Evolutionary conservation across 2,329 filamentous ascomycete species (phyloP).

Genomic region (Clonostachys sp.): DNA sequence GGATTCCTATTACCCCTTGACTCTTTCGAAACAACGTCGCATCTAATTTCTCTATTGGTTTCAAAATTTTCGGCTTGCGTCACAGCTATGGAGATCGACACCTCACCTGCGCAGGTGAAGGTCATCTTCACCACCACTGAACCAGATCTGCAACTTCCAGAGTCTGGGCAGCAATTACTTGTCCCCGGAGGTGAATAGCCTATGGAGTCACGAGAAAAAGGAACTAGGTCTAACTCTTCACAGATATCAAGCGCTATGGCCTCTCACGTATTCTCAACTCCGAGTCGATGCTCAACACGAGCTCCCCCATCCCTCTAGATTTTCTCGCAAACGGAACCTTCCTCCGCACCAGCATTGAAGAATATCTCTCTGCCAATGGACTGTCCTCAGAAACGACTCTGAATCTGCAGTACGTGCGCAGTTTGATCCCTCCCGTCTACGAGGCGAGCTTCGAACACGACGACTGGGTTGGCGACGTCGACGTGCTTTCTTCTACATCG

Average conservation of each 20-base stretch:
- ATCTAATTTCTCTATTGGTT: too few species aligned
- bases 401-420: slow-evolving; percentile 88
- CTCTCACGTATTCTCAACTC: slow-evolving; percentile 68
- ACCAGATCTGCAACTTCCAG: slow-evolving; percentile 56
- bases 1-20: not conserved
- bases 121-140: slow-evolving; percentile 64
- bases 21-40: too few species aligned
- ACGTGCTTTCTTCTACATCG: slow-evolving; percentile 69
- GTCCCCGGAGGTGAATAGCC: slow-evolving; percentile 49
- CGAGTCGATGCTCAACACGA: slow-evolving; percentile 64
- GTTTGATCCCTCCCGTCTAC: slow-evolving; percentile 82
- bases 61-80: too few species aligned
- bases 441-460: slow-evolving; percentile 94
- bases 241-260: slow-evolving; percentile 66
- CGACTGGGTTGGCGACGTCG: slow-evolving; percentile 89
- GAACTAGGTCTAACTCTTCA: not conserved
- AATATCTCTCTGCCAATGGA: slow-evolving; percentile 81
- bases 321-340: slow-evolving; percentile 95
- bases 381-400: slow-evolving; percentile 85
- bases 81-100: slow-evolving; percentile 21
- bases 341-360: slow-evolving; percentile 81
- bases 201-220: slow-evolving; percentile 5
- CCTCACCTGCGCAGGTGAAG: slow-evolving; percentile 51
- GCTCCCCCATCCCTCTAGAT: slow-evolving; percentile 74
- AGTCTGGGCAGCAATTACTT: slow-evolving; percentile 56